Base-by-base conservation (phyloP, 139 green algal genomes). In the Volvox africanus region DNA sequence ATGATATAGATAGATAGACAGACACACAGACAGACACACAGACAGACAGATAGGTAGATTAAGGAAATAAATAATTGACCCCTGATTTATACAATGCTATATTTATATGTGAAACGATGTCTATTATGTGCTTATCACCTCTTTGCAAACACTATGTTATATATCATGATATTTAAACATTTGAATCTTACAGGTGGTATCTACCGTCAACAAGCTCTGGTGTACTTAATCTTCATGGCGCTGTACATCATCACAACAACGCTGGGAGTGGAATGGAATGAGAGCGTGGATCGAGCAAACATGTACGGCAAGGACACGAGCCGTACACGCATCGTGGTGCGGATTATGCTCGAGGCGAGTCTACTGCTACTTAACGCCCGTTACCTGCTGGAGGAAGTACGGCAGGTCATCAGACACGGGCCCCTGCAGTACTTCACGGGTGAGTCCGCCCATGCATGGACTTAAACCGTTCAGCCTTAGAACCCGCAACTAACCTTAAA, bases 161-260 rank as follows among this genome's bases (percentile, higher is more conserved):
- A n/a, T n/a, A n/a, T n/a, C n/a, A n/a, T n/a, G n/a, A n/a, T n/a
- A 55, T 55, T 55, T 55, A 14, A 9, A 55, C 44, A 9, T 55
- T 55, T 14, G 9, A 55, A 55, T 55, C n/a, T 55, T 9, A 55
- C 76, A 84, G 78, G 78, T 24, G 24, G 21, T 44, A 84, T 84
- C 78, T 84, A 84, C 19, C 78, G 78, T 22, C 78, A 67, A 21
- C 78, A 84, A 24, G 78, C 36, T 13, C 24, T 33, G 12, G 28
- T 68, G 78, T 84, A 84, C 78, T 14, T 22, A 2, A 21, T 84
- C 36, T 84, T 84, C 78, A 67, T 84, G 36, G 36, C 65, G 78
- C 17, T 84, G 36, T 84, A 84, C 78, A 67, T 84, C 36, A 14
- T 14, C 12, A 36, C 78, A 12, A 84, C 78, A 13, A 84, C 78